Evolutionary conservation across 164 flowering plant genomes (phyloP).

Genomic region (Sextonia rubra): DNA sequence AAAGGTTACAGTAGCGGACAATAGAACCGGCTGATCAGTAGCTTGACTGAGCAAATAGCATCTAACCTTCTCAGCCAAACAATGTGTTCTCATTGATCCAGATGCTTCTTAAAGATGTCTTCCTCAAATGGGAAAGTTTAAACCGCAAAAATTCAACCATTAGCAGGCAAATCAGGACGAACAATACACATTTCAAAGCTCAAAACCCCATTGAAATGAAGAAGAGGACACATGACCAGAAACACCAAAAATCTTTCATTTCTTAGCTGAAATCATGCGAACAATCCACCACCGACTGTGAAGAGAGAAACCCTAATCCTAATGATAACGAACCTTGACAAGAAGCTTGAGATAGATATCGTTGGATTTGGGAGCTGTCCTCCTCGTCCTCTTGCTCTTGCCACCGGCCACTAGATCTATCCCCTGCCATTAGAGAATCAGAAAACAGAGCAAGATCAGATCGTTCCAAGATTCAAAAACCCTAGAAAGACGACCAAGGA

Average conservation of each 20-base stretch:
- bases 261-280: not conserved
- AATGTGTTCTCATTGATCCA: not conserved
- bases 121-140: too few relatives aligned
- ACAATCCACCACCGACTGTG: not conserved
- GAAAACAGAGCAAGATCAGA: too few relatives aligned
- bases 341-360: constrained; percentile 22
- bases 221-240: too few relatives aligned
- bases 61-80: not conserved
- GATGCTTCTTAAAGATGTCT: not conserved
- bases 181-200: too few relatives aligned
- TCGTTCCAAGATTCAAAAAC: not conserved
- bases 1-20: too few relatives aligned
- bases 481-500: not conserved
- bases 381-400: constrained; percentile 23
- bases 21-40: not conserved
- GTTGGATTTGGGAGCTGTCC: constrained; percentile 19
- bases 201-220: too few relatives aligned
- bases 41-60: not conserved
- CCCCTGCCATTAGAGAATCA: constrained; percentile 7
- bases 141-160: too few relatives aligned
- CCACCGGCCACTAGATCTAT: constrained; percentile 35
- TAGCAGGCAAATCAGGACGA: too few relatives aligned
- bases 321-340: constrained; percentile 11
- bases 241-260: too few relatives aligned
- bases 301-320: not conserved